Percentiles rank a stretch among this genome's conserved stretches.
Conservation (phyloP, 768 basidiomycete species). For the Trametes punicea region DNA sequence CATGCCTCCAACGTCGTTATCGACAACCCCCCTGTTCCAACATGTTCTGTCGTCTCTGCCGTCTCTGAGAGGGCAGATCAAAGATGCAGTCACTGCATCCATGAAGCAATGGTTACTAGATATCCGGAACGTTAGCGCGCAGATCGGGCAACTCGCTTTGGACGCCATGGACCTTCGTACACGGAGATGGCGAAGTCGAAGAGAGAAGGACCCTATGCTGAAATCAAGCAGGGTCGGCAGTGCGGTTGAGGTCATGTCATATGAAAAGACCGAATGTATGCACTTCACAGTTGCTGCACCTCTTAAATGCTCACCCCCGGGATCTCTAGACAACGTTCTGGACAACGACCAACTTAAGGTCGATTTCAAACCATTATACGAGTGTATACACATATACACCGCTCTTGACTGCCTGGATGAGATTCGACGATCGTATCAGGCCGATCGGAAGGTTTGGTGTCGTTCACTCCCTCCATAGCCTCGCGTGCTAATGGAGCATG, state of each 20-base stretch:
- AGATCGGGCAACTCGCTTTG: slow-evolving; percentile 82
- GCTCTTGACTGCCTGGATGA: slow-evolving; percentile 89
- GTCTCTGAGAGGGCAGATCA: slow-evolving; percentile 83
- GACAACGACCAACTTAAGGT: slow-evolving; percentile 85
- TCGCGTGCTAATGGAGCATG: background rate
- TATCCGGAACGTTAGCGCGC: slow-evolving; percentile 82
- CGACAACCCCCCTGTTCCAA: slow-evolving; percentile 89
- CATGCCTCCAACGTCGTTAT: slow-evolving; percentile 84
- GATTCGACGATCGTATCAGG: slow-evolving; percentile 88
- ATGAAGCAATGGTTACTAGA: slow-evolving; percentile 97
- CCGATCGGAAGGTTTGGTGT: slow-evolving; percentile 82
- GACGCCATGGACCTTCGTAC: slow-evolving; percentile 86
- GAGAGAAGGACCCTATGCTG: slow-evolving; percentile 82
- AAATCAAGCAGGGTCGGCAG: slow-evolving; percentile 80
- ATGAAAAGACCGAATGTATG: slow-evolving; percentile 94
- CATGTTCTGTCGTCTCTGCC: slow-evolving; percentile 90
- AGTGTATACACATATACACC: slow-evolving; percentile 96
- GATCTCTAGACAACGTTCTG: slow-evolving; percentile 73
- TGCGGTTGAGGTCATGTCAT: slow-evolving; percentile 86
- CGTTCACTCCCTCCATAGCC: background rate
- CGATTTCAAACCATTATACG: slow-evolving; percentile 92
- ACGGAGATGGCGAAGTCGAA: slow-evolving; percentile 75
- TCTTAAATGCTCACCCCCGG: background rate
- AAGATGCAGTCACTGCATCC: slow-evolving; percentile 90
- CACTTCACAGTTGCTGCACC: slow-evolving; percentile 1